Base-by-base conservation (phyloP, 1,284 basidiomycete species). In the Moesziomyces sp. region DNA sequence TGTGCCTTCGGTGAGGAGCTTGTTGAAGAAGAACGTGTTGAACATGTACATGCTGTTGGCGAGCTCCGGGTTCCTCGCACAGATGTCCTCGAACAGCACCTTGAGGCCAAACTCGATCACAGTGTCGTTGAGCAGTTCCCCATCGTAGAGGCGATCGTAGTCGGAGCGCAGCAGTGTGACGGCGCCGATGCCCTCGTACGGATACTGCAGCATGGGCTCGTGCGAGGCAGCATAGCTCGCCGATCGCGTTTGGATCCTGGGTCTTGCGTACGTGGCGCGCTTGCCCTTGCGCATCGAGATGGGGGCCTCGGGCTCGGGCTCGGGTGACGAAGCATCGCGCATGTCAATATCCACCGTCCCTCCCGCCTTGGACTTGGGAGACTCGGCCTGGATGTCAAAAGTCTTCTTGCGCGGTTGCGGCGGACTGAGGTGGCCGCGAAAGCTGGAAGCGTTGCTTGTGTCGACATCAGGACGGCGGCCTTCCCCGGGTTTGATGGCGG, bases 1-100 rank as follows among this genome's bases (percentile, higher is more conserved):
- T 18, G 71, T 45, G 19, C 70, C 50, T 24, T 54, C 90, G 68
- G 88, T 88, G 63, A 90, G 90, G n/a, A 99, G 86, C 81, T 95
- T 94, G 85, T 94, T 92, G 86, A 94, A 98, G 85, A 99, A 98
- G 86, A 97, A 99, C 0, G 95, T 94, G 83, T 91, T 98, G 87
- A 99, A 98, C 7, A 99, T 88, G 81, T 97, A 90, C 2, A 96
- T 88, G 74, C 92, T 88, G 7, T 91, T 88, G 3, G 89, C 91
- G 13, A 93, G 85, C 13, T 86, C 86, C 0, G 91, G 89, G 62
- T 91, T 81, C 7, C 28, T 78, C 83, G 28, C 26, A 7, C 74
- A 66, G 26, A 78, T 74, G 30, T 75, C 28, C 23, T 81, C 74
- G 46, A 76, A 58, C 0, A 86, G 91, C 52, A 79, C 93, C 92